These are phyloP conservation scores for Jacaranda copaia DNA, from an alignment of 257 asterid genomes.

Conservation along the genomic window DNA sequence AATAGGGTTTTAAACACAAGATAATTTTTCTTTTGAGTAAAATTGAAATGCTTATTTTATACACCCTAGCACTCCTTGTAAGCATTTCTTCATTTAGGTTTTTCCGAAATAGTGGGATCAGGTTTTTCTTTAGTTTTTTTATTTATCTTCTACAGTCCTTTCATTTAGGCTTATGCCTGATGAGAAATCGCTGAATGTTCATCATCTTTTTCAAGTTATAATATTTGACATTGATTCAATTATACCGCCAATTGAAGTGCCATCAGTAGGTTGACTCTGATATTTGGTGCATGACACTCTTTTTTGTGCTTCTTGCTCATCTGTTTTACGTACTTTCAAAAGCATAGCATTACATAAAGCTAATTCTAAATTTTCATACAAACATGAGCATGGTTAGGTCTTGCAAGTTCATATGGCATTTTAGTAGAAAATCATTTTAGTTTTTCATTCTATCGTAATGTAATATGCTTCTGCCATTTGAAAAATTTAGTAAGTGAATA, in stretches of 20 bases:
- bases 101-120: constrained; percentile 53
- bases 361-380: background rate
- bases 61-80: constrained; percentile 71
- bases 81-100: constrained; percentile 55
- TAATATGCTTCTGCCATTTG: background rate
- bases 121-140: constrained; percentile 39
- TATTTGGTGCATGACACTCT: background rate
- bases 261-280: background rate
- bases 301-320: background rate
- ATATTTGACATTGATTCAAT: background rate
- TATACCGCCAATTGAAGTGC: background rate
- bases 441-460: background rate
- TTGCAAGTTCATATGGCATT: background rate
- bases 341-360: background rate
- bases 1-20: no score
- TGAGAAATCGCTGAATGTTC: no score
- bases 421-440: background rate
- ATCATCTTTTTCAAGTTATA: background rate
- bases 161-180: no score
- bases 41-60: constrained; percentile 65
- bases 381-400: background rate
- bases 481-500: no score
- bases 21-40: constrained; percentile 47
- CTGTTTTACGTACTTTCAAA: background rate
- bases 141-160: no score